Percentiles rank a stretch among this genome's conserved stretches.
Evolutionary conservation across 176 grass and related monocot genomes (phyloP).

Genomic region (Musa schizocarpa): DNA sequence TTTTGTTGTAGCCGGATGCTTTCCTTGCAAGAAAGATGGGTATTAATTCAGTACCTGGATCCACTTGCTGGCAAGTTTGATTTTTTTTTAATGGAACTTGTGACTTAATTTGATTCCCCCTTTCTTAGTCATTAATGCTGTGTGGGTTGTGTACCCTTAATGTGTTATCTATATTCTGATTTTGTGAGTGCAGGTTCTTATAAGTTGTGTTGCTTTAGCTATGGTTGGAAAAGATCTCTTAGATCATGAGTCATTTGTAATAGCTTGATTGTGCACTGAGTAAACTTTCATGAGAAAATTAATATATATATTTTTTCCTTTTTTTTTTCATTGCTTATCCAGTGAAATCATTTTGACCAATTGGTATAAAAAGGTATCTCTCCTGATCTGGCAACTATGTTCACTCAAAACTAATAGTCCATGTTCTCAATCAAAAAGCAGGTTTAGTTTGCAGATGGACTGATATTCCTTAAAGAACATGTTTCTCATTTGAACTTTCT

Average conservation of each 20-base stretch:
- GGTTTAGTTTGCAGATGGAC: too few species aligned
- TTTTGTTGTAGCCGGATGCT: conserved; percentile 59
- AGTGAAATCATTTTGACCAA: too few species aligned
- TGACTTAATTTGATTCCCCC: neutral
- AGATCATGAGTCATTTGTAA: conserved; percentile 41
- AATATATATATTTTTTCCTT: too few species aligned
- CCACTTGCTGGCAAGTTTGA: conserved; percentile 86
- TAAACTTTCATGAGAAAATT: neutral
- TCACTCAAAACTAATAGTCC: too few species aligned
- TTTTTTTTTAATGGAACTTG: neutral
- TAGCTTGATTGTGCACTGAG: neutral
- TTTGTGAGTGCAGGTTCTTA: conserved; percentile 55
- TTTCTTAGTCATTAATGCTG: neutral
- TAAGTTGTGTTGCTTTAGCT: conserved; percentile 63
- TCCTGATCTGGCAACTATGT: too few species aligned
- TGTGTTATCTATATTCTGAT: neutral
- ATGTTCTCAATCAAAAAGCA: too few species aligned
- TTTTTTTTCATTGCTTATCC: too few species aligned
- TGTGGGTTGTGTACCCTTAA: neutral
- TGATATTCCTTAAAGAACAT: neutral
- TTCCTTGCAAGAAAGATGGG: conserved; percentile 96
- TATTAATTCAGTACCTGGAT: conserved; percentile 78
- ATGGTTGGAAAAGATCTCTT: conserved; percentile 78
- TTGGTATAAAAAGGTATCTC: too few species aligned
- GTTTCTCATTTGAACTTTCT: neutral